These are phyloP conservation scores for Chaetoceros tenuissimus DNA, from an alignment of 108 stramenopile genomes.

Conservation along the genomic window DNA sequence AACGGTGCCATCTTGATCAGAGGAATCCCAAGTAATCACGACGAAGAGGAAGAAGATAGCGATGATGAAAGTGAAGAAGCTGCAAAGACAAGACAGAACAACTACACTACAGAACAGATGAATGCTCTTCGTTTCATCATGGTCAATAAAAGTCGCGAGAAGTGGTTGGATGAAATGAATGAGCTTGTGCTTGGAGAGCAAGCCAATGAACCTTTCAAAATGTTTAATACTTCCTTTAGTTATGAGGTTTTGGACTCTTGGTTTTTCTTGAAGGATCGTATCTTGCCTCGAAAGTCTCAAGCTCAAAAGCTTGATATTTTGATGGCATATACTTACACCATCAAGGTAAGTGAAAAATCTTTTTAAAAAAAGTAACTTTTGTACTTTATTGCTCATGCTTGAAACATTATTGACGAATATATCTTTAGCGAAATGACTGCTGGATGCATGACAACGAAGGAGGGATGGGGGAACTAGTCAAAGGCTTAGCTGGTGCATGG, in stretches of 20 bases:
- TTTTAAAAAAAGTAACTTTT: too few relatives aligned
- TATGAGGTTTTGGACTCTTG: slow-evolving; percentile 2
- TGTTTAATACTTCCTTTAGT: slow-evolving; percentile 19
- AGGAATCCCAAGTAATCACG: slow-evolving; percentile 6
- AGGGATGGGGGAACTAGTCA: slow-evolving; percentile 14
- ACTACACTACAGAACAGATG: slow-evolving; percentile 21
- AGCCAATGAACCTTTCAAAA: slow-evolving; percentile 8
- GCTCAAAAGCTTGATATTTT: slow-evolving; percentile 23
- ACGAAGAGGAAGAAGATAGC: slow-evolving; percentile 16
- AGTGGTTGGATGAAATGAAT: slow-evolving; percentile 13
- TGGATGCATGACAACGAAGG: slow-evolving; percentile 32
- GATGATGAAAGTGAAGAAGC: too few relatives aligned
- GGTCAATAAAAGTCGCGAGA: slow-evolving; percentile 19
- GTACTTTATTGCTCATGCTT: too few relatives aligned
- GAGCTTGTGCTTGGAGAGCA: slow-evolving; percentile 15
- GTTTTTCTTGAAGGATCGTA: slow-evolving; percentile 3
- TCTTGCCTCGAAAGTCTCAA: not conserved
- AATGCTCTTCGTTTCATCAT: slow-evolving; percentile 13
- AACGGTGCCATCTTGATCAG: slow-evolving; percentile 15
- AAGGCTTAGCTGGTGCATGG: slow-evolving; percentile 13
- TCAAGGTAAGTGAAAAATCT: too few relatives aligned
- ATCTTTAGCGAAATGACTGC: slow-evolving; percentile 10
- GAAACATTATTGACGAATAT: too few relatives aligned
- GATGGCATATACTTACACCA: slow-evolving; percentile 25
- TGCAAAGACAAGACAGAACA: too few relatives aligned